Percentiles rank a stretch among this genome's conserved stretches.
Conservation (phyloP, 2,329 filamentous ascomycete species). For the Trichoderma atrobrunneum region DNA sequence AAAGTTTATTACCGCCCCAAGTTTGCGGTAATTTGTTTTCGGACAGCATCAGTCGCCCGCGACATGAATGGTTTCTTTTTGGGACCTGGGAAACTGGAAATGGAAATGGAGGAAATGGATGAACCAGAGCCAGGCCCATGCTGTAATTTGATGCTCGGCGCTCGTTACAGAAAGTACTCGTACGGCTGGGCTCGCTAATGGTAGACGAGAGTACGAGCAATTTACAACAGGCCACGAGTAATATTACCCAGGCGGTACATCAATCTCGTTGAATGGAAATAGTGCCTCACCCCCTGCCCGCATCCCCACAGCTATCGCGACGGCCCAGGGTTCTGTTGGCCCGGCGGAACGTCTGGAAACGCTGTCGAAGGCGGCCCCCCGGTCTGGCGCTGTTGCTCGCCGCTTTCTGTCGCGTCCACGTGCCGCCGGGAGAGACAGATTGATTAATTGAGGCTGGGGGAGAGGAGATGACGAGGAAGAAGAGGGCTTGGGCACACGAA, state of each 20-base stretch:
- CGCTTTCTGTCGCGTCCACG: constrained; percentile 15
- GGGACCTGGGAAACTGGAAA: background rate
- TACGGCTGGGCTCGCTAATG: background rate
- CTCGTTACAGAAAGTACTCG: constrained; percentile 12
- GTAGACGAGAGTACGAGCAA: constrained; percentile 11
- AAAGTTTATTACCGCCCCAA: constrained; percentile 4
- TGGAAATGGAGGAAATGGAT: background rate
- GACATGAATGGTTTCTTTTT: background rate
- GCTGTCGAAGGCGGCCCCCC: constrained; percentile 9
- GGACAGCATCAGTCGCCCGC: background rate
- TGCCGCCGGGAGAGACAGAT: background rate
- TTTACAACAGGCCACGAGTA: background rate
- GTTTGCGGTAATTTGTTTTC: constrained; percentile 10
- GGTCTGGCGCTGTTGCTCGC: background rate
- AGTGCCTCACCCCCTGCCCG: background rate
- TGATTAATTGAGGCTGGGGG: background rate
- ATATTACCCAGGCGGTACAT: background rate
- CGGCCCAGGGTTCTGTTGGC: background rate
- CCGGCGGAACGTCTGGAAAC: constrained; percentile 15
- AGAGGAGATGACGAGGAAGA: background rate
- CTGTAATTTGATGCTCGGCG: background rate
- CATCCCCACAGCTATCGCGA: constrained; percentile 6
- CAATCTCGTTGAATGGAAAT: constrained; percentile 4
- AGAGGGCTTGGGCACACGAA: background rate
- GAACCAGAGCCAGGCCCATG: background rate